Base-by-base conservation (phyloP, 257 asterid species). In the Fraxinus anomala region DNA sequence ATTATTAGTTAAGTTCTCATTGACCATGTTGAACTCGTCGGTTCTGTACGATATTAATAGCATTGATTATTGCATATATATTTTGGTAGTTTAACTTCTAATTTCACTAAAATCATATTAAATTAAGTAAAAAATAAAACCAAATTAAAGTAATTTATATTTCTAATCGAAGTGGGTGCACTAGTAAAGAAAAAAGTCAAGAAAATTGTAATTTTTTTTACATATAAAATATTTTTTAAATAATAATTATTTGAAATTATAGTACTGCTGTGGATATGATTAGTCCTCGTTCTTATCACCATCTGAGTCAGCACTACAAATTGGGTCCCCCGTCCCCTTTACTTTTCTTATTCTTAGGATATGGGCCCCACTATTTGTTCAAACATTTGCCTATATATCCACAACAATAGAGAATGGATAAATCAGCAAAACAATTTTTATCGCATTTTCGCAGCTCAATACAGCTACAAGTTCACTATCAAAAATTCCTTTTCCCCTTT, bases 301-400 rank as follows among this genome's bases (percentile, higher is more conserved):
- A 39, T 76, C 80, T 65, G 47, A 76, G 74, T 76, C 65, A 44
- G 47, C 73, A 65, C 49, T 31, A 17, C 16, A 42, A 16, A 3
- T 33, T 8, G 49, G 59, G 42, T 16, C 80, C 79, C 54, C 66
- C 33, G 67, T 51, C 42, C 10, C 42, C 10, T 9, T 67, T 39
- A 16, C 61, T 8, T 4, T 12, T 6, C 0, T 40, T 3, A 13
- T 9, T 12, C 21, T 1, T 34, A 40, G 47, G 5, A 23, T 21
- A 12, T 30, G 24, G 70, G 39, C 28, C 79, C 59, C 44, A 28
- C 51, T 1, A 1, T 17, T 5, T 12, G 5, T 39, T 71, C 19
- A 26, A 10, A 11, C 14, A 23, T 26, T 49, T 49, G 23, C 14
- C 76, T 73, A 73, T 73, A 73, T 73, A 75, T 65, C 61, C 78